Base-by-base conservation (phyloP, 2,329 filamentous ascomycete genomes). In the Thelonectria discophora region DNA sequence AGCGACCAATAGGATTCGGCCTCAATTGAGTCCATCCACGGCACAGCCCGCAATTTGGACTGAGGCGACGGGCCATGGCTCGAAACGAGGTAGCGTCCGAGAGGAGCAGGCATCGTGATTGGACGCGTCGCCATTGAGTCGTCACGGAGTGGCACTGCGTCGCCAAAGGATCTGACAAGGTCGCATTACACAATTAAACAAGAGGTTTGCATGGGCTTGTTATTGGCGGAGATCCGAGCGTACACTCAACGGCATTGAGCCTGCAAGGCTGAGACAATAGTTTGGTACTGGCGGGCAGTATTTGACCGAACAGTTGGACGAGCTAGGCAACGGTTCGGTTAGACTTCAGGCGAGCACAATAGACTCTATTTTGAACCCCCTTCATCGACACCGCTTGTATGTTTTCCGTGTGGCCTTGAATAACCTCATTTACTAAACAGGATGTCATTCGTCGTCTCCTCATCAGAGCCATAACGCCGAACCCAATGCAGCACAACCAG, bases 401-500 rank as follows among this genome's bases (percentile, higher is more conserved):
- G 5, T 8, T 2, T 30, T 30, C 2, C 27, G 2, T 30, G 27
- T 30, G 5, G n/a, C 27, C 27, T 30, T 10, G 27, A 6, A 30
- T 8, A 7, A 30, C 8, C 27, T 8, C 27, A 30, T 30, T 8
- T 9, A 30, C 27, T 10, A 30, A 6, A 30, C 8, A 10, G 8
- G 5, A 30, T 10, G 27, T 45, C 34, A 42, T 49, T 34, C 53
- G 39, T 49, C 42, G 39, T 49, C 42, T 55, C 20, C 40, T 58
- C 55, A n/a, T 54, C 43, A 27, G 43, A 60, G 51, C 58, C 58
- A 46, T 60, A 60, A 60, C 58, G 58, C 58, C 58, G 18, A 56
- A 43, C 56, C 58, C 58, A 52, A 60, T 60, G 53, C 58, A 60
- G 58, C 45, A 39, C 54, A 43, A 55, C 45, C 42, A 50, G 43